Evolutionary conservation across 2,329 filamentous ascomycete species (phyloP).

Genomic region (Claviceps purpurea): DNA sequence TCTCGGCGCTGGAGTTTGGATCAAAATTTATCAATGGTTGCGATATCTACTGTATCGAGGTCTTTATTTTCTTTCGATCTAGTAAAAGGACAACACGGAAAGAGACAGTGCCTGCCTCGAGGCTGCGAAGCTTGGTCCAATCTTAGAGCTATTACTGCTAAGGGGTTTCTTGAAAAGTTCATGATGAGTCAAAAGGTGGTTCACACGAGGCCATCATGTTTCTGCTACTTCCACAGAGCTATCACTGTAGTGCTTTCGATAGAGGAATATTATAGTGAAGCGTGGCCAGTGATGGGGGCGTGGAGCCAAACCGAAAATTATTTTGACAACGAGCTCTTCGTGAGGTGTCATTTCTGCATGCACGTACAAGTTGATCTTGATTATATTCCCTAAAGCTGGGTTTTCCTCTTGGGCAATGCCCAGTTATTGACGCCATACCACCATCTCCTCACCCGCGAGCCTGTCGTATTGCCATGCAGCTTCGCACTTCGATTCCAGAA

Average conservation of each 20-base stretch:
- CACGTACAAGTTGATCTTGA: not conserved
- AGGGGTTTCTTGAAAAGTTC: not conserved
- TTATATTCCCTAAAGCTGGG: not conserved
- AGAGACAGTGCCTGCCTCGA: not conserved
- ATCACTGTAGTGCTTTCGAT: not conserved
- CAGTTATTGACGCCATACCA: constrained; percentile 95
- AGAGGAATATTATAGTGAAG: not conserved
- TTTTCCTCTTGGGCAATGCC: constrained; percentile 49
- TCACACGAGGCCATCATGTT: too few relatives aligned
- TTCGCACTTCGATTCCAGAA: constrained; percentile 73
- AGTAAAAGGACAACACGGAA: not conserved
- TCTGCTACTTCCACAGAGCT: not conserved
- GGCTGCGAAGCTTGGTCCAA: not conserved
- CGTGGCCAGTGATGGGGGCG: not conserved
- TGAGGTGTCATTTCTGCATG: not conserved
- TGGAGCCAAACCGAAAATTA: not conserved
- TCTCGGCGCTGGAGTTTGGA: constrained; percentile 5
- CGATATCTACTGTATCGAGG: not conserved
- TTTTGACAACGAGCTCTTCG: not conserved
- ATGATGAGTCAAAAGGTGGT: not conserved
- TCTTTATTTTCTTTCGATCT: not conserved
- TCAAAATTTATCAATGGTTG: not conserved
- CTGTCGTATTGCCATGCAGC: constrained; percentile 62
- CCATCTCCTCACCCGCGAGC: constrained; percentile 72
- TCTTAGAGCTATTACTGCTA: not conserved